Evolutionary conservation across 306 rosid species (phyloP), one percentile per base, ranked within the genome.

Genomic region (Dicorynia guianensis): DNA sequence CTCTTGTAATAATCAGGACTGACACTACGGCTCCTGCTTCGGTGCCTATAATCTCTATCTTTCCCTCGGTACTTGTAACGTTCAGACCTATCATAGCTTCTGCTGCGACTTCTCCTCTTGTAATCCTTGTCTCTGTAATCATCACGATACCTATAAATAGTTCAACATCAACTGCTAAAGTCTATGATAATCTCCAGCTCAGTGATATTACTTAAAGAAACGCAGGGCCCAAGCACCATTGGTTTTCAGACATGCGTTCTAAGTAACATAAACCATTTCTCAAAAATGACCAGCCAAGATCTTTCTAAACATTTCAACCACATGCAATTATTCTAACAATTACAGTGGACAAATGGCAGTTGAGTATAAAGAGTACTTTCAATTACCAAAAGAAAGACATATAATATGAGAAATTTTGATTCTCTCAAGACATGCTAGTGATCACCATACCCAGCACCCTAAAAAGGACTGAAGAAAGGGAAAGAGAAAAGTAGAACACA

Each of bases 1-100:
- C 83, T 78, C 76, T 77, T 91, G 76, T 88, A 61, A 72, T 82
- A 81, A 82, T 80, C 96, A 71, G 91, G 95, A 77, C 93, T 89
- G 36, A 75, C 81, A 83, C 96, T 93, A 6, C 74, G 82, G 87
- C 97, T 93, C 84, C 89, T 83, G 86, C 96, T 91, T 57, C 89
- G 80, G 60, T 76, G 85, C 33, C 75, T 82, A 80, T 67, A 69
- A 62, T 86, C 93, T 64, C 69, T 87, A 48, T 93, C 96, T 80
- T 80, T 82, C 65, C 96, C 85, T 2, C 86, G 86, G 75, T 83
- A 69, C 81, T 87, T 82, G 74, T 89, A 90, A 55, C 85, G 91
- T 44, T 87, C 91, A 63, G 81, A 68, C 83, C 85, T 87, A 34
- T 91, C 98, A 68, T 69, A 66, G 75, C 96, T 90, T 81, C 93